These are phyloP conservation scores for Globisporangium takayamanum DNA, from an alignment of 352 stramenopile species.

Conservation along the genomic window DNA sequence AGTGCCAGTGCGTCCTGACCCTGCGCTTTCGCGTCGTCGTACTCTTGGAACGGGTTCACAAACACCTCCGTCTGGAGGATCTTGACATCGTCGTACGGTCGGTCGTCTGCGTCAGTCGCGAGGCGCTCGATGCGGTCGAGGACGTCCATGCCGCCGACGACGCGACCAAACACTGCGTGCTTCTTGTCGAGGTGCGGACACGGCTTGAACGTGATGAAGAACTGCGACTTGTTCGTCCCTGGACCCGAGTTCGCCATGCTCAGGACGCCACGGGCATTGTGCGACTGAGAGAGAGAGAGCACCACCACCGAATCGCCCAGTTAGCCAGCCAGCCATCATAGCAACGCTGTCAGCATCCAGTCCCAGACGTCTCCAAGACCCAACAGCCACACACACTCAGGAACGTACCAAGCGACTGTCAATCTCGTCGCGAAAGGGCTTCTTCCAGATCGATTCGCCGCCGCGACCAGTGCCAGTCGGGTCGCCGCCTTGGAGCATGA, in stretches of 20 bases:
- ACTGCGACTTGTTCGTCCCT: slow-evolving; percentile 97
- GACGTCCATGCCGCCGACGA: slow-evolving; percentile 89
- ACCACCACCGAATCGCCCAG: not conserved
- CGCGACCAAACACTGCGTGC: slow-evolving; percentile 94
- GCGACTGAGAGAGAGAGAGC: slow-evolving; percentile 28
- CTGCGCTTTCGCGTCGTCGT: slow-evolving; percentile 49
- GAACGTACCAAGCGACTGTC: slow-evolving; percentile 86
- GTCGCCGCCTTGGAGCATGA: slow-evolving; percentile 95
- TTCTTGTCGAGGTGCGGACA: slow-evolving; percentile 97
- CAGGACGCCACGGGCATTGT: slow-evolving; percentile 89
- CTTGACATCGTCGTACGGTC: slow-evolving; percentile 74
- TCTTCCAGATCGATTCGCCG: slow-evolving; percentile 92
- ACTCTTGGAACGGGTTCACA: slow-evolving; percentile 87
- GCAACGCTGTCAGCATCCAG: not conserved
- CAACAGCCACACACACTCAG: slow-evolving; percentile 1
- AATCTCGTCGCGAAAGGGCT: slow-evolving; percentile 96
- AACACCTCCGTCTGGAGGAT: slow-evolving; percentile 81
- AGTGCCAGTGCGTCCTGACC: slow-evolving; percentile 52
- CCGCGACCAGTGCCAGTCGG: slow-evolving; percentile 94
- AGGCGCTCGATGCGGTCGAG: slow-evolving; percentile 79
- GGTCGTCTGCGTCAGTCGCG: slow-evolving; percentile 70
- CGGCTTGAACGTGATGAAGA: slow-evolving; percentile 98
- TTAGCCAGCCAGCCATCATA: not conserved
- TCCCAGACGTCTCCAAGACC: not conserved
- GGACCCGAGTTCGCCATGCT: slow-evolving; percentile 96